Conservation (phyloP, 2,329 filamentous ascomycete genomes). For the Zasmidium angulare region DNA sequence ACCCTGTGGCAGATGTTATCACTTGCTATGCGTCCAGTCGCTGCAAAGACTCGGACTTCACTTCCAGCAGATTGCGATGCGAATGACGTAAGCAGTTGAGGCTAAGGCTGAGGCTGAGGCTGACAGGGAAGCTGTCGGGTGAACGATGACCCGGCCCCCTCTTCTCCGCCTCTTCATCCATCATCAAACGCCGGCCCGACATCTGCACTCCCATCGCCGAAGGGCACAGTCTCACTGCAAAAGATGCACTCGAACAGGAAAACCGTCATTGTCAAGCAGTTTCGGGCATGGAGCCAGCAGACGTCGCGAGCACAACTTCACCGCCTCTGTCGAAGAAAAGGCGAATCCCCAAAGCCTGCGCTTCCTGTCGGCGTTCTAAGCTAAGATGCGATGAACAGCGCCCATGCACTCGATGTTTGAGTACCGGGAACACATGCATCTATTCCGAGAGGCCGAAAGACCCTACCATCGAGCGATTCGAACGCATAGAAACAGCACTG, state of each 20-base stretch:
- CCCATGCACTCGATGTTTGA: conserved; percentile 11
- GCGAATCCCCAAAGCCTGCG: conserved; percentile 15
- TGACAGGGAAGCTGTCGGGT: too few species aligned
- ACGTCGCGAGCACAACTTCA: not conserved
- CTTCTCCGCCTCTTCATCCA: not conserved
- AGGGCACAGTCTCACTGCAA: not conserved
- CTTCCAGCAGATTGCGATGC: too few species aligned
- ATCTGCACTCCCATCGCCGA: not conserved
- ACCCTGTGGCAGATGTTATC: too few species aligned
- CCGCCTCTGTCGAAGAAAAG: conserved; percentile 1
- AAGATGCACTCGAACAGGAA: not conserved
- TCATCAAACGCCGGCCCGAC: not conserved
- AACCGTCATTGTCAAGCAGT: not conserved
- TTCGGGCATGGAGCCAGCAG: not conserved
- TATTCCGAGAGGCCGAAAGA: conserved; percentile 1
- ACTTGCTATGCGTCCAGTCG: too few species aligned
- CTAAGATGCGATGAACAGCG: conserved; percentile 13
- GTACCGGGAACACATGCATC: not conserved
- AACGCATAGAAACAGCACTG: conserved; percentile 6
- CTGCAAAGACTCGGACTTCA: too few species aligned
- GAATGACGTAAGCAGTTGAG: too few species aligned
- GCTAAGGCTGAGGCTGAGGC: too few species aligned
- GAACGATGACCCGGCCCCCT: too few species aligned
- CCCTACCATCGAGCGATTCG: conserved; percentile 4
- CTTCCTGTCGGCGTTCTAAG: conserved; percentile 13